phyloP scores from a whole-genome alignment of 2,329 filamentous ascomycete species.

The Teratosphaeria viscida region DNA sequence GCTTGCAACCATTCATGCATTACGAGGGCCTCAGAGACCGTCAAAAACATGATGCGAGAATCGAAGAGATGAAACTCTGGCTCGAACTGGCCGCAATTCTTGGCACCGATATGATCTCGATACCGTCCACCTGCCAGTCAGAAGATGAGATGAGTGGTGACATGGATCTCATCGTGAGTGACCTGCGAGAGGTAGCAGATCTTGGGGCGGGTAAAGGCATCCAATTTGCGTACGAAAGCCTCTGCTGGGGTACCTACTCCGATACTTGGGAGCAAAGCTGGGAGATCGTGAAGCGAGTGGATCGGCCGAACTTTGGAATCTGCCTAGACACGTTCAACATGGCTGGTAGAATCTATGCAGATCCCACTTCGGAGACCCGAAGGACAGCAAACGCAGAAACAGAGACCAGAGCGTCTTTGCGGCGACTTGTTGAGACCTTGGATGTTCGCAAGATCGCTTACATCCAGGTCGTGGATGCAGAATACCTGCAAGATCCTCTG shows the following conservation, averaged over 20 bases:
- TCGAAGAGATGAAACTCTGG: conserved; percentile 59
- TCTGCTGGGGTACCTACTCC: conserved; percentile 61
- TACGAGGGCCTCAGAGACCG: conserved; percentile 65
- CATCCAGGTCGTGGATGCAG: conserved; percentile 66
- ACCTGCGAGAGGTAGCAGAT: conserved; percentile 57
- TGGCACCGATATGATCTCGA: conserved; percentile 60
- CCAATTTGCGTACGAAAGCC: conserved; percentile 61
- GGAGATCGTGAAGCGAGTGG: conserved; percentile 54
- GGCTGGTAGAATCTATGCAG: conserved; percentile 58
- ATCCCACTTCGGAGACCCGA: conserved; percentile 48
- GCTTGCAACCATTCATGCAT: conserved; percentile 66
- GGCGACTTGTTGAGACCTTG: conserved; percentile 43
- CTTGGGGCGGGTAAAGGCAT: conserved; percentile 51
- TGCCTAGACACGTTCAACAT: conserved; percentile 75
- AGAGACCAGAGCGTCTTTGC: conserved; percentile 45
- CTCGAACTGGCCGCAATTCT: conserved; percentile 54
- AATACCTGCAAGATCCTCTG: conserved; percentile 50
- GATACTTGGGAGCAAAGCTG: conserved; percentile 64
- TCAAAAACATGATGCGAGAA: conserved; percentile 42
- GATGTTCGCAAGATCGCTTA: conserved; percentile 61
- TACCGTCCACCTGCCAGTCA: conserved; percentile 61
- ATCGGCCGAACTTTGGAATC: conserved; percentile 62
- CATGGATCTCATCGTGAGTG: conserved; percentile 47
- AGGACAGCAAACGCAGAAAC: conserved; percentile 45
- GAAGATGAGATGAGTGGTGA: conserved; percentile 41